These are phyloP conservation scores for Aspergillus sclerotioniger DNA, from an alignment of 495 filamentous ascomycete species.

Conservation along the genomic window DNA sequence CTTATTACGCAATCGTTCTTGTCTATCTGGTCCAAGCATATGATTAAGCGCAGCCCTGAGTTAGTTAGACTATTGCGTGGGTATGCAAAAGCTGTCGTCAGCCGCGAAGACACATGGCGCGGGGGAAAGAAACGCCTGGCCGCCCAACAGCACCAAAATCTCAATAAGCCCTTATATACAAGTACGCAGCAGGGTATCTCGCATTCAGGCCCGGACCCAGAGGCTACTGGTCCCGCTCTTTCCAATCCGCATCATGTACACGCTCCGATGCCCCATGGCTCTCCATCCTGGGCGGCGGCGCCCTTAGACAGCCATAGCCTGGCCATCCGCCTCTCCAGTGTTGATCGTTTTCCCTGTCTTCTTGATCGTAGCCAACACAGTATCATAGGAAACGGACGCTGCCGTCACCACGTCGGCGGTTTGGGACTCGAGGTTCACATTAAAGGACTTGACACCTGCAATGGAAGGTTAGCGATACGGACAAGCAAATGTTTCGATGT, in stretches of 20 bases:
- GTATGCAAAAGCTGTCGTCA: no score
- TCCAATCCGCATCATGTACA: no score
- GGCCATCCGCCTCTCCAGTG: slow-evolving; percentile 61
- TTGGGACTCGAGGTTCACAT: slow-evolving; percentile 82
- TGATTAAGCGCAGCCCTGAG: background rate
- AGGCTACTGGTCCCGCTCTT: no score
- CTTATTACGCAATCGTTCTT: background rate
- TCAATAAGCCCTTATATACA: no score
- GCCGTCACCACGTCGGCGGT: slow-evolving; percentile 71
- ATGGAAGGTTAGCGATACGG: background rate
- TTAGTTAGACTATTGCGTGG: no score
- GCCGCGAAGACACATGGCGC: no score
- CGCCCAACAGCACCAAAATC: no score
- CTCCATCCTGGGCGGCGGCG: background rate
- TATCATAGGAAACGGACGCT: slow-evolving; percentile 64
- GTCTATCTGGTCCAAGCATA: background rate
- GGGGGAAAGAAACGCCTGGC: no score
- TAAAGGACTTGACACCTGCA: slow-evolving; percentile 79
- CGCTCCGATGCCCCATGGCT: no score
- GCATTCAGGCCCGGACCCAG: no score
- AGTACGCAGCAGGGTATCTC: no score
- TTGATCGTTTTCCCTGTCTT: slow-evolving; percentile 95
- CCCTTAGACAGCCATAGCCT: slow-evolving; percentile 32
- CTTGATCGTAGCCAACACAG: slow-evolving; percentile 81
- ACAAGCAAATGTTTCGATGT: no score